Conservation (phyloP, 108 stramenopile genomes). For the Ochromonas danica region DNA sequence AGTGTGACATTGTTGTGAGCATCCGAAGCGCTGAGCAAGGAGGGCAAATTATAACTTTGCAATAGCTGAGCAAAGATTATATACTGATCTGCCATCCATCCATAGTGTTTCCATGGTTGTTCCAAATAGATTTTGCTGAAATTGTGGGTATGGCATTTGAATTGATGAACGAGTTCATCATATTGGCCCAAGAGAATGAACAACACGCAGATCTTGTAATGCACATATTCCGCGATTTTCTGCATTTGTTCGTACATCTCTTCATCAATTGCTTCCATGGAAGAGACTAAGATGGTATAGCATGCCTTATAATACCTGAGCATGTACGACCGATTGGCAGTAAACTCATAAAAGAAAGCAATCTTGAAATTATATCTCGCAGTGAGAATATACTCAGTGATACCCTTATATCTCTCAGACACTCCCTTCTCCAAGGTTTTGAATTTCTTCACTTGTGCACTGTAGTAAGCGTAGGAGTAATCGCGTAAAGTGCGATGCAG, state of each 20-base stretch:
- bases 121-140: background rate
- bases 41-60: background rate
- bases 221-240: background rate
- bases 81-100: slow-evolving; percentile 23
- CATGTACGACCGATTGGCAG: background rate
- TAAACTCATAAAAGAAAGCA: slow-evolving; percentile 20
- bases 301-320: background rate
- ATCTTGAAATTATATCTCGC: slow-evolving; percentile 27
- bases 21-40: background rate
- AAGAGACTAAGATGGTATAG: background rate
- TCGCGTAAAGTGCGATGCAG: slow-evolving; percentile 1
- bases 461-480: background rate
- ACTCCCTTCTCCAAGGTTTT: background rate
- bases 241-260: slow-evolving; percentile 24
- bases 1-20: no score
- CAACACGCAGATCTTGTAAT: slow-evolving; percentile 21
- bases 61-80: slow-evolving; percentile 10
- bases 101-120: slow-evolving; percentile 24
- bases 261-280: slow-evolving; percentile 10
- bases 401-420: background rate
- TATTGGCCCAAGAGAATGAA: background rate
- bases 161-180: background rate
- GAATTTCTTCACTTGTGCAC: background rate
- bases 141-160: background rate
- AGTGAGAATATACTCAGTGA: background rate